Conservation (phyloP, 768 basidiomycete species). For the Phlebiopsis gigantea region DNA sequence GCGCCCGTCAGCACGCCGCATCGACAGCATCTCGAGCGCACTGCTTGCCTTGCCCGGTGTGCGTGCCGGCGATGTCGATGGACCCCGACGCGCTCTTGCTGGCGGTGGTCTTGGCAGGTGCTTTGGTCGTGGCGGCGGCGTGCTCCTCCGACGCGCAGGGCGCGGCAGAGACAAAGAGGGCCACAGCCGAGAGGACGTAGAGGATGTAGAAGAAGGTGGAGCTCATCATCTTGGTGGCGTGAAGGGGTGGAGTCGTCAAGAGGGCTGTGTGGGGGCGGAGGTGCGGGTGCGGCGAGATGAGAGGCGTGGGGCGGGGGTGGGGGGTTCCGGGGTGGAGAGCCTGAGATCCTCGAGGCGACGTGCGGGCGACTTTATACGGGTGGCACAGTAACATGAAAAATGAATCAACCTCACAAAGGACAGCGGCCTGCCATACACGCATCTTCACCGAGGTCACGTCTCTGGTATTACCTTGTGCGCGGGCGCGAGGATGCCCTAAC, state of each 20-base stretch:
- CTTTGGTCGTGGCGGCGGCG: conserved; percentile 19
- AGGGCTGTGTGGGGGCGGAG: conserved; percentile 6
- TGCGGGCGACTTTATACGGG: background rate
- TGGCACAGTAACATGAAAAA: background rate
- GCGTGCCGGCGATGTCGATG: conserved; percentile 26
- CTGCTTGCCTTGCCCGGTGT: conserved; percentile 44
- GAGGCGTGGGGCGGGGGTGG: conserved; percentile 17
- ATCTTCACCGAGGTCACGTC: background rate
- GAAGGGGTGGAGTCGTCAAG: conserved; percentile 10
- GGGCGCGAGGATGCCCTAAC: background rate
- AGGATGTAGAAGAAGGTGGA: conserved; percentile 34
- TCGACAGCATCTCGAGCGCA: background rate
- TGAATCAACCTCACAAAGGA: background rate
- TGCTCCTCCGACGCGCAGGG: conserved; percentile 40
- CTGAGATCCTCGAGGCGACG: background rate
- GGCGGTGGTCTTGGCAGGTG: conserved; percentile 25
- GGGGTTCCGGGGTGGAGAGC: background rate
- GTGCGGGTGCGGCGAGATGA: conserved; percentile 14
- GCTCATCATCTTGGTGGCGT: background rate
- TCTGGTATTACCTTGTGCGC: background rate
- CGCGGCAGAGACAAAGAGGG: conserved; percentile 31
- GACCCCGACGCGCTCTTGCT: conserved; percentile 36
- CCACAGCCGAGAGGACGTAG: conserved; percentile 33
- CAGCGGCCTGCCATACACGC: background rate
- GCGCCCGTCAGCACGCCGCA: background rate